Conservation (phyloP, 2,329 filamentous ascomycete genomes). For the Aspergillus uvarum region DNA sequence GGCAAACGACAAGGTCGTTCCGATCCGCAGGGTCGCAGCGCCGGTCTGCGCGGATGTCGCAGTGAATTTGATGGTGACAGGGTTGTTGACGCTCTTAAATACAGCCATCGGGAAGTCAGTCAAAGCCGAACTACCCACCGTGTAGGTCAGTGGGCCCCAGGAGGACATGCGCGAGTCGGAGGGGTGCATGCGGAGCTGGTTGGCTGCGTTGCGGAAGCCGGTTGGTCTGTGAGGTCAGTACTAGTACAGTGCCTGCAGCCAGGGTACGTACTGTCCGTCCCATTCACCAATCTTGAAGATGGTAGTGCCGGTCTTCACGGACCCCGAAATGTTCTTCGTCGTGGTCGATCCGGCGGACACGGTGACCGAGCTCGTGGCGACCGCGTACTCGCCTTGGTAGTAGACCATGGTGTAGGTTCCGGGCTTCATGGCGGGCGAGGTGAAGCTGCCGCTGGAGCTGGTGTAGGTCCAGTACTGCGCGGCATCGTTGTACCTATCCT, state of each 20-base stretch:
- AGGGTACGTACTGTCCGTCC: slow-evolving; percentile 55
- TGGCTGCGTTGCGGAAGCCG: slow-evolving; percentile 66
- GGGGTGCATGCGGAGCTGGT: slow-evolving; percentile 68
- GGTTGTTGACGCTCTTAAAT: slow-evolving; percentile 61
- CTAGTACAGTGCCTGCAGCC: background rate
- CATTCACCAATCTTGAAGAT: slow-evolving; percentile 66
- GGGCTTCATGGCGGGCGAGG: slow-evolving; percentile 65
- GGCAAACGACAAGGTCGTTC: slow-evolving; percentile 63
- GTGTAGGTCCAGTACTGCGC: slow-evolving; percentile 67
- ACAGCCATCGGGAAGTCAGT: slow-evolving; percentile 65
- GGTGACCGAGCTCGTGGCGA: slow-evolving; percentile 51
- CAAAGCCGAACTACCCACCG: slow-evolving; percentile 55
- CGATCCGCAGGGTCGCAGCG: slow-evolving; percentile 61
- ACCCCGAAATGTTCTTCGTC: slow-evolving; percentile 53
- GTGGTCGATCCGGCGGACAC: slow-evolving; percentile 53
- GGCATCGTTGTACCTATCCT: slow-evolving; percentile 51
- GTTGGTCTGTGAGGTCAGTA: slow-evolving; percentile 42
- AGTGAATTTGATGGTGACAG: slow-evolving; percentile 61
- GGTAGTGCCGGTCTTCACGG: slow-evolving; percentile 50
- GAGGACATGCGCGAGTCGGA: slow-evolving; percentile 62
- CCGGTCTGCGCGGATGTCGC: slow-evolving; percentile 52
- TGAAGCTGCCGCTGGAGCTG: slow-evolving; percentile 57
- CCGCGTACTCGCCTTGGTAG: slow-evolving; percentile 59
- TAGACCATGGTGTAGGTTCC: slow-evolving; percentile 69
- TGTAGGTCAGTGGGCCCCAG: slow-evolving; percentile 63